A percentile compares a stretch with the other conserved stretches of the same genome.
These are phyloP conservation scores for Penicillium hesseltinei DNA, from an alignment of 2,329 filamentous ascomycete genomes.

Conservation along the genomic window DNA sequence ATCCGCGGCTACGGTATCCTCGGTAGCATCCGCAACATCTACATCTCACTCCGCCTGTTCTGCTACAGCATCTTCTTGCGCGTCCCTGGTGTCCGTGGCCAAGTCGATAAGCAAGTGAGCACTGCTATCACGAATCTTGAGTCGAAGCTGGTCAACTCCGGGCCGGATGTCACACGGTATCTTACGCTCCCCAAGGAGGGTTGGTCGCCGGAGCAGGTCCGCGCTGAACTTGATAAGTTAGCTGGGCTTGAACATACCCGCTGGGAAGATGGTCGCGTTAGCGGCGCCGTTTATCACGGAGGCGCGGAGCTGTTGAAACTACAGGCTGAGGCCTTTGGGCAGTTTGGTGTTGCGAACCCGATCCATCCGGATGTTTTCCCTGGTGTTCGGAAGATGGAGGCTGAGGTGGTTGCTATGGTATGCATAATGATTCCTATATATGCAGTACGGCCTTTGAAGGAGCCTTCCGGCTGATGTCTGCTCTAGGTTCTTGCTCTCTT, in stretches of 20 bases:
- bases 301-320: conserved; percentile 76
- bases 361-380: conserved; percentile 98
- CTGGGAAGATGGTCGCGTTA: conserved; percentile 95
- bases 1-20: conserved; percentile 84
- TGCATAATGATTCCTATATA: conserved; percentile 1
- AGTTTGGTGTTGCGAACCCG: conserved; percentile 93
- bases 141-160: conserved; percentile 74
- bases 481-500: conserved; percentile 70
- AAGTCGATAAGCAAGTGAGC: conserved; percentile 80
- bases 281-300: conserved; percentile 93
- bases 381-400: conserved; percentile 98
- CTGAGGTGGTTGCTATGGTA: conserved; percentile 95
- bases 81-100: conserved; percentile 78
- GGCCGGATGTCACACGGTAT: conserved; percentile 69
- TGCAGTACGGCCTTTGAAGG: neutral
- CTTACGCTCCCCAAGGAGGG: conserved; percentile 77
- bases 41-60: conserved; percentile 67
- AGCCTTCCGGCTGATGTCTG: conserved; percentile 2
- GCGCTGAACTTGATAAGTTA: conserved; percentile 74
- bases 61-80: conserved; percentile 83
- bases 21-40: conserved; percentile 73
- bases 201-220: conserved; percentile 74
- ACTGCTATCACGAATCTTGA: conserved; percentile 79
- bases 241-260: conserved; percentile 86
- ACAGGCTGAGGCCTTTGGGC: conserved; percentile 88